Evolutionary conservation across 352 stramenopile species (phyloP).

Genomic region (Phytophthora constricta): DNA sequence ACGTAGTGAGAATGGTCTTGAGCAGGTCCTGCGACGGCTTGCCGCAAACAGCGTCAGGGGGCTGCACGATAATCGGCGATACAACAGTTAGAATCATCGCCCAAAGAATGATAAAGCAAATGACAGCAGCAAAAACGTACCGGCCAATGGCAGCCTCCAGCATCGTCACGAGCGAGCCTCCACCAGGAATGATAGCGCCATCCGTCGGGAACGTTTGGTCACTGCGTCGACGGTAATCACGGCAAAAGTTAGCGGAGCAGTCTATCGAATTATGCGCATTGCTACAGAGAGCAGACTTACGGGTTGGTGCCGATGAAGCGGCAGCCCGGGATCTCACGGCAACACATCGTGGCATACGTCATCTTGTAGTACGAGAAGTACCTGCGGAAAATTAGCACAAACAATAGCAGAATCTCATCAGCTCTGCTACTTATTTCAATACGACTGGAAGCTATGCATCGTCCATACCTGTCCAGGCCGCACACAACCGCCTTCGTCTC

Average conservation of each 20-base stretch:
- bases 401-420: slow-evolving; percentile 5
- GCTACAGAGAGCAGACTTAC: slow-evolving; percentile 48
- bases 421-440: background rate
- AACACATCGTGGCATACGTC: slow-evolving; percentile 75
- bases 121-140: slow-evolving; percentile 38
- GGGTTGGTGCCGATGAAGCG: slow-evolving; percentile 87
- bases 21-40: slow-evolving; percentile 88
- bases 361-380: slow-evolving; percentile 89
- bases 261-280: background rate
- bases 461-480: slow-evolving; percentile 68
- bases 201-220: slow-evolving; percentile 82
- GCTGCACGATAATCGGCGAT: too few relatives aligned
- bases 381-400: slow-evolving; percentile 28
- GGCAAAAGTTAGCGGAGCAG: slow-evolving; percentile 1
- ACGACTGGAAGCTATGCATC: background rate
- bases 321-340: slow-evolving; percentile 75
- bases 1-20: slow-evolving; percentile 78
- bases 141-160: slow-evolving; percentile 70
- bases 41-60: slow-evolving; percentile 75
- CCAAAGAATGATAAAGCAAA: background rate
- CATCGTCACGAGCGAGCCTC: slow-evolving; percentile 74
- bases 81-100: slow-evolving; percentile 1
- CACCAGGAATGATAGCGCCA: slow-evolving; percentile 73
- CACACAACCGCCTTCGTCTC: slow-evolving; percentile 83
- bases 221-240: slow-evolving; percentile 28